These are phyloP conservation scores for Boletellus emodensis DNA, from an alignment of 768 basidiomycete species.

Conservation along the genomic window DNA sequence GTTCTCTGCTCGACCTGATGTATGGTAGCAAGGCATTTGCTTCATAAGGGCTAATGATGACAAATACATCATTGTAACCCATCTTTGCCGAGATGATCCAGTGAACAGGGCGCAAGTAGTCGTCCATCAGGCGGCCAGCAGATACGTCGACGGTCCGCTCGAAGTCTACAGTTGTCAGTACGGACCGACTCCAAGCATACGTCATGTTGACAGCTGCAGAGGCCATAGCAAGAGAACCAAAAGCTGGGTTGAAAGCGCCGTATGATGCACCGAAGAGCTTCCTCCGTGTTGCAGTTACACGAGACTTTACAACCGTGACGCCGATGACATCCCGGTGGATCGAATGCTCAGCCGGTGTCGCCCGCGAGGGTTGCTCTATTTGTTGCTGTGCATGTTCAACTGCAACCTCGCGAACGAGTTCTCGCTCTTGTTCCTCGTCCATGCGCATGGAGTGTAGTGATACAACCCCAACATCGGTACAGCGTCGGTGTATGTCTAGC, in stretches of 20 bases:
- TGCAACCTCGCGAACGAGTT: too few relatives aligned
- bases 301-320: too few relatives aligned
- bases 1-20: constrained; percentile 19
- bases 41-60: constrained; percentile 43
- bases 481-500: too few relatives aligned
- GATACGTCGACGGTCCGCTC: not conserved
- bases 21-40: not conserved
- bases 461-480: too few relatives aligned
- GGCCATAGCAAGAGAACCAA: constrained; percentile 4
- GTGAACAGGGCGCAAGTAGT: constrained; percentile 23
- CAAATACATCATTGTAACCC: constrained; percentile 11
- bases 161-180: constrained; percentile 20
- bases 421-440: too few relatives aligned
- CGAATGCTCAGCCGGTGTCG: too few relatives aligned
- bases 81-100: not conserved
- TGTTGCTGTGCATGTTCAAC: too few relatives aligned
- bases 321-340: too few relatives aligned
- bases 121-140: constrained; percentile 4
- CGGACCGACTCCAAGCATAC: constrained; percentile 14
- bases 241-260: constrained; percentile 19
- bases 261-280: too few relatives aligned
- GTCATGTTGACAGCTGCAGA: constrained; percentile 12
- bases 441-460: too few relatives aligned
- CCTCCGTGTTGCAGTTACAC: too few relatives aligned
- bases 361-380: too few relatives aligned